Evolutionary conservation across 1,139 yeast species (phyloP), one percentile per base, ranked within the genome.

Genomic region (Blastobotrys petasosporus): DNA sequence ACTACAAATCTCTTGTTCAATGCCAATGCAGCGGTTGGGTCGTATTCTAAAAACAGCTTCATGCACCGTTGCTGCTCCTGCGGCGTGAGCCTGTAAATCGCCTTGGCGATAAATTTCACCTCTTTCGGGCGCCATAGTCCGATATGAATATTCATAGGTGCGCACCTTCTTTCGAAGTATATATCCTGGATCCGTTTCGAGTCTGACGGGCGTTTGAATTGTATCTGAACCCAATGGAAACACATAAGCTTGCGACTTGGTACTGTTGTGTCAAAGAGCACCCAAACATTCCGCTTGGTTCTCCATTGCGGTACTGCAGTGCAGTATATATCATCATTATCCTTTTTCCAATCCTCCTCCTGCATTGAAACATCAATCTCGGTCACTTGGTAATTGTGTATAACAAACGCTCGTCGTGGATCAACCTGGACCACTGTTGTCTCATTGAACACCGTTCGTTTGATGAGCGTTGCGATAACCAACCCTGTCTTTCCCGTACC

Each of bases 401-500:
- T 32, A 11, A 44, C 17, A 39, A 39, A 44, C 9, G 37, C 47
- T 11, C 9, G 20, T 17, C 28, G 16, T 9, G 28, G 25, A n/a
- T 11, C 17, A 4, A 43, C 12, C 12, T 44, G 43, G 20, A 36
- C 16, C 29, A 44, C 36, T 8, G 44, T 40, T n/a, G 47, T 40
- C 17, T 15, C 31, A 16, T 40, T 40, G 9, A 12, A 9, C 17
- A 32, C 16, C 13, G 36, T 32, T 13, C 47, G 43, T 4, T 10
- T 12, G 2, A 44, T 36, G 30, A 44, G 11, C 11, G 47, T 44
- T 11, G 25, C 15, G 6, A 44, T 13, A 9, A 44, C 31, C 17
- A 44, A 44, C 33, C 37, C 43, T 4, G 44, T 44, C 28, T 44
- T 44, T 10, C 47, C 47, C 3, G 40, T 39, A 3, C 47, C 43